Evolutionary conservation across 2,329 filamentous ascomycete species (phyloP).

Genomic region (Fusarium fracticaudum): DNA sequence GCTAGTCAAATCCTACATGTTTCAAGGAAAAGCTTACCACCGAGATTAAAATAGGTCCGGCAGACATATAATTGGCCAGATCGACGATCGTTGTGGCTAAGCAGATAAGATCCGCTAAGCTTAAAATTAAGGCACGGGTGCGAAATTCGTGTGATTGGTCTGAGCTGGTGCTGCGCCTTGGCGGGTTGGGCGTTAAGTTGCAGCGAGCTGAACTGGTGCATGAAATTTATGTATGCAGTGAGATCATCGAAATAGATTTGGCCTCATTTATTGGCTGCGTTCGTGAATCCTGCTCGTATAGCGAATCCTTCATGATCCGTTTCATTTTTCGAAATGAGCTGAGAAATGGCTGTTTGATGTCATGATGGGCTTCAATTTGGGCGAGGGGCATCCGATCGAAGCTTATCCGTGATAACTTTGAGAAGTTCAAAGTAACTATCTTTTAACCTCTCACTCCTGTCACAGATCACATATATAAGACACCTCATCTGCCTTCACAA

Average conservation of each 20-base stretch:
- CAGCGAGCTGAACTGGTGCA: background rate
- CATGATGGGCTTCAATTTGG: background rate
- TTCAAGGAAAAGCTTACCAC: background rate
- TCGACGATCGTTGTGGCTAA: background rate
- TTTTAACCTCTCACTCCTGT: background rate
- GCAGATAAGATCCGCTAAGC: background rate
- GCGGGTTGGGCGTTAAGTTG: background rate
- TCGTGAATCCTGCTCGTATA: background rate
- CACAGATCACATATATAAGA: background rate
- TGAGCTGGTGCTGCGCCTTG: background rate
- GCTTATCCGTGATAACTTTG: background rate
- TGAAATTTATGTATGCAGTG: background rate
- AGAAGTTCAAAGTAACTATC: background rate
- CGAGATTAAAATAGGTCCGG: background rate
- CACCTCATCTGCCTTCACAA: background rate
- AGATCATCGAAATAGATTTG: background rate
- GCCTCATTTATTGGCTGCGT: background rate
- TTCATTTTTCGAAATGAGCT: background rate
- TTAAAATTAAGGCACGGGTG: background rate
- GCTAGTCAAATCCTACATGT: background rate
- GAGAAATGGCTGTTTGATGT: background rate
- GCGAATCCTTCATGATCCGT: background rate
- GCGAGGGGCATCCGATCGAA: accelerated
- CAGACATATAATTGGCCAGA: background rate
- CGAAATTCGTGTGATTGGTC: background rate